Evolutionary conservation across 2,329 filamentous ascomycete genomes (phyloP), one percentile per base, ranked within the genome.

Genomic region (Fusarium acutatum): DNA sequence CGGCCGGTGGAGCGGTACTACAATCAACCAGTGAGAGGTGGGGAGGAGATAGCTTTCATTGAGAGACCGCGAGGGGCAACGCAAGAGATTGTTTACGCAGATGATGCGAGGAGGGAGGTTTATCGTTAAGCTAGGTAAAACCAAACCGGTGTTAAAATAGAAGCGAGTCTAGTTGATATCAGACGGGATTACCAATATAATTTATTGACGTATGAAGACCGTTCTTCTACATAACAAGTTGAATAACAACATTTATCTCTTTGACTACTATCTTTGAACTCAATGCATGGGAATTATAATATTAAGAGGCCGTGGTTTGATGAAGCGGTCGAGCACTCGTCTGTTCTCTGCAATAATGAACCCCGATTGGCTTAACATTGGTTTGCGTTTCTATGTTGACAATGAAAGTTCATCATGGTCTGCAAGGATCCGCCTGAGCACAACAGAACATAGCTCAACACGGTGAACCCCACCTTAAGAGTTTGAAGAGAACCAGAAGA

Each of bases 61-160:
- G 86, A 87, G 69, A 81, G 81, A 50, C 84, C 85, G 22, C 80
- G 81, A 58, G 81, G 80, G 53, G 78, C 81, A 32, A 79, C 82
- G 20, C 84, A 84, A 50, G 85, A 86, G 40, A 81, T 86, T 32
- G 80, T 85, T 26, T 88, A 88, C 70, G 75, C 82, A n/a, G 83
- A 86, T 44, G 82, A 84, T 69, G 79, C 63, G 17, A 78, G 81
- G 57, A 79, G 81, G 66, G 81, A 82, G 43, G 69, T 82, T 24
- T 84, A 84, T 64, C 80, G 81, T 57, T 84, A 52, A 76, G 20
- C 14, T 54, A 28, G 15, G 41, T 49, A 32, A 20, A 38, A 26
- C 10, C 13, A 20, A 38, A 54, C 13, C 15, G 20, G 28, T 43
- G 24, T 43, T 13, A 28, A 47, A 44, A 70, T 49, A 52, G 37